Conservation (phyloP, 2,329 filamentous ascomycete genomes). For the Trichoderma brevicompactum region DNA sequence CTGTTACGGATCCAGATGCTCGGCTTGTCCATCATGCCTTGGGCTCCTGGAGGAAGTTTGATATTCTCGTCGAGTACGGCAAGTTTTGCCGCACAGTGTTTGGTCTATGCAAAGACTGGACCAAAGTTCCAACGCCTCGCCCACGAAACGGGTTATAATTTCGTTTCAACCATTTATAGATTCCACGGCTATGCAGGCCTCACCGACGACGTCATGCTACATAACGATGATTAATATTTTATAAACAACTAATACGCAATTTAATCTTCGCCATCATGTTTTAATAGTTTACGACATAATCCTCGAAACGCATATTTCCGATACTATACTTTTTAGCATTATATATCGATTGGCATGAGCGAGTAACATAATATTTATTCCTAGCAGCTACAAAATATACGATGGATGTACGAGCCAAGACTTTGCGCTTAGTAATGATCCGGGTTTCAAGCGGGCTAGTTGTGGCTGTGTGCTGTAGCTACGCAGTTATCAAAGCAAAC, state of each 20-base stretch:
- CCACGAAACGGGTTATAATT: constrained; percentile 1
- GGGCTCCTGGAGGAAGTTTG: constrained; percentile 35
- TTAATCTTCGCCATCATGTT: too few relatives aligned
- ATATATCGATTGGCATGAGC: too few relatives aligned
- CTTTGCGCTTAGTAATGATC: too few relatives aligned
- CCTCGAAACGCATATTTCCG: neutral
- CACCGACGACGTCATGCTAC: neutral
- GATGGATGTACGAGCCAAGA: too few relatives aligned
- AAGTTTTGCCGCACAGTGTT: constrained; percentile 36
- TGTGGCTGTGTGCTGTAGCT: too few relatives aligned
- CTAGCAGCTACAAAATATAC: too few relatives aligned
- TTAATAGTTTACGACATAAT: too few relatives aligned
- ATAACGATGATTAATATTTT: neutral
- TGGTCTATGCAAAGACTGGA: constrained; percentile 34
- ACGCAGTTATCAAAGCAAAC: too few relatives aligned
- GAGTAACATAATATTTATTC: too few relatives aligned
- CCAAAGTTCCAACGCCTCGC: constrained; percentile 29
- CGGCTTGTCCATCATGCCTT: constrained; percentile 34
- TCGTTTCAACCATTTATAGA: neutral
- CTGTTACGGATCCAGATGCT: constrained; percentile 33
- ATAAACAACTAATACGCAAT: neutral
- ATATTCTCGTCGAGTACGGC: constrained; percentile 34
- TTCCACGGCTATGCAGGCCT: neutral
- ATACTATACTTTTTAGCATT: too few relatives aligned
- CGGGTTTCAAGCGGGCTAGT: too few relatives aligned